Conservation (phyloP, 768 basidiomycete species). For the Crucibulum laeve region DNA sequence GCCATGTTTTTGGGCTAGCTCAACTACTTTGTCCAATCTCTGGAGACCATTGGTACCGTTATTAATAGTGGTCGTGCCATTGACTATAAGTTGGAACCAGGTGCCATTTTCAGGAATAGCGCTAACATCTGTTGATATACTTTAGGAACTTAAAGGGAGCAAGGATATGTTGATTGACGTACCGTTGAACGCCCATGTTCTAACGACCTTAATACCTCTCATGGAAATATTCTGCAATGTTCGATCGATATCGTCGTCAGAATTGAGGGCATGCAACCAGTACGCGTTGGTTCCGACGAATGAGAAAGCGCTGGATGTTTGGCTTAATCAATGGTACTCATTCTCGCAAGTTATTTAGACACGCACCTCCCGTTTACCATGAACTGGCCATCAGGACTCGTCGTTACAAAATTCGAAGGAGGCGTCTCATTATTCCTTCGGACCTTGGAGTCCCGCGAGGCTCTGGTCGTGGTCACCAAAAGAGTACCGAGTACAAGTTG, state of each 20-base stretch:
- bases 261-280: slow-evolving; percentile 57
- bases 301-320: slow-evolving; percentile 17
- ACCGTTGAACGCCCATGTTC: slow-evolving; percentile 76
- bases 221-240: slow-evolving; percentile 56
- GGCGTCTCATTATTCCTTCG: slow-evolving; percentile 16
- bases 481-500: slow-evolving; percentile 24
- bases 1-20: slow-evolving; percentile 49
- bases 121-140: slow-evolving; percentile 37
- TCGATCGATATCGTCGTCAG: slow-evolving; percentile 48
- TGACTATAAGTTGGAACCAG: slow-evolving; percentile 58
- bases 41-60: slow-evolving; percentile 58
- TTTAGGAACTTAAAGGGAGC: neutral
- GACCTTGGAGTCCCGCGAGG: slow-evolving; percentile 28
- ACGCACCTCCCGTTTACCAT: slow-evolving; percentile 46
- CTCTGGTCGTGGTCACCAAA: slow-evolving; percentile 25
- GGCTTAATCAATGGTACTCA: neutral
- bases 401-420: slow-evolving; percentile 38
- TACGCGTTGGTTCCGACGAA: slow-evolving; percentile 56
- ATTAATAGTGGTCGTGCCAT: slow-evolving; percentile 54
- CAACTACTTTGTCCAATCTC: slow-evolving; percentile 54
- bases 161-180: slow-evolving; percentile 6
- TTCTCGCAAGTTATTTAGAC: slow-evolving; percentile 10
- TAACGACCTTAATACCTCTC: slow-evolving; percentile 52
- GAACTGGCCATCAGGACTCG: slow-evolving; percentile 37
- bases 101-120: slow-evolving; percentile 51